phyloP scores from a whole-genome alignment of 208 protist genomes.

The Crithidia mellificae region DNA sequence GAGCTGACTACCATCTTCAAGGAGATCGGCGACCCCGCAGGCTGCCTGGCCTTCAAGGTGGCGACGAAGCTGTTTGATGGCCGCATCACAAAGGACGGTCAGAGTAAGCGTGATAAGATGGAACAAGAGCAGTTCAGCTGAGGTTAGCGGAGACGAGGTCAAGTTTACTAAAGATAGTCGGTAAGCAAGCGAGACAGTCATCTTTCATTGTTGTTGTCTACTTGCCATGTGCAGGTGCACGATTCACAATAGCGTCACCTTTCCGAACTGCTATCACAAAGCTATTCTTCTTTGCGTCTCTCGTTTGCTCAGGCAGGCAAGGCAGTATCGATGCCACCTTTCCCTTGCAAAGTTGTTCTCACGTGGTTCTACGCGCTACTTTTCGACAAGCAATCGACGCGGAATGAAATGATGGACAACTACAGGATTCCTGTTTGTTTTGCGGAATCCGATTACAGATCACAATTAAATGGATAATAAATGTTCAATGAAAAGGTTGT shows the following conservation, averaged over 20 bases:
- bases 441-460: background rate
- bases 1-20: constrained; percentile 79
- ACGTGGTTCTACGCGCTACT: no score
- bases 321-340: no score
- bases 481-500: background rate
- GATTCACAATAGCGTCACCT: no score
- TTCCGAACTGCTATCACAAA: no score
- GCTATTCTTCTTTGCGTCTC: no score
- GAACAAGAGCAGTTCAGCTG: constrained; percentile 44
- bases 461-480: background rate
- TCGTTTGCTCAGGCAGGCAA: no score
- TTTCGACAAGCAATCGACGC: background rate
- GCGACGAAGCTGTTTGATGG: constrained; percentile 89
- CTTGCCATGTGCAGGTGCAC: no score
- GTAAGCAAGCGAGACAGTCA: no score
- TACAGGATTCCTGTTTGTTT: background rate
- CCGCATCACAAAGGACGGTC: constrained; percentile 78
- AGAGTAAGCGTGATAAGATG: constrained; percentile 55
- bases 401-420: background rate
- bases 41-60: constrained; percentile 85
- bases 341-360: no score
- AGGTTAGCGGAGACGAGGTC: background rate
- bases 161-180: no score
- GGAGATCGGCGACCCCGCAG: constrained; percentile 84
- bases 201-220: no score